A percentile compares a stretch with the other conserved stretches of the same genome.
Conservation (phyloP, 192 early-diverging fungal species). For the Dimargaris cristalligena region DNA sequence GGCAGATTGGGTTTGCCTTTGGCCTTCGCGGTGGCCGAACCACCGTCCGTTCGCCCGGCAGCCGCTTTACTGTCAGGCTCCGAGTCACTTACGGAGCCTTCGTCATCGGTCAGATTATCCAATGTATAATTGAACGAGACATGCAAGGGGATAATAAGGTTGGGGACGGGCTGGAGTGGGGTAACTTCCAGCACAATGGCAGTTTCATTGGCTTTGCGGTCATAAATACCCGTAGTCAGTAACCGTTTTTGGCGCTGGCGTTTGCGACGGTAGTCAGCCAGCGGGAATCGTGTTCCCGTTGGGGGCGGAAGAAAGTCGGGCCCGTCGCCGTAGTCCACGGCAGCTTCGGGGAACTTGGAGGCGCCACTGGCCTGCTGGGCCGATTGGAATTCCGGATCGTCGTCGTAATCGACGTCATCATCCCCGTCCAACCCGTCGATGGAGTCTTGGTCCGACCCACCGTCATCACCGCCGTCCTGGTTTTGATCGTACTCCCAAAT, state of each 20-base stretch:
- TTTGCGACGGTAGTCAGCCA: neutral
- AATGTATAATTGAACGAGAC: slow-evolving; percentile 19
- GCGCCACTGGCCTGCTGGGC: too few relatives aligned
- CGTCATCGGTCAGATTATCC: slow-evolving; percentile 3
- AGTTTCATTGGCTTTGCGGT: slow-evolving; percentile 23
- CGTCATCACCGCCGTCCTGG: slow-evolving; percentile 21
- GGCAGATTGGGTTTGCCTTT: too few relatives aligned
- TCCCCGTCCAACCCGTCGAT: neutral
- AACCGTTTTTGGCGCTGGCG: neutral
- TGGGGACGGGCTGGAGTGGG: slow-evolving; percentile 12
- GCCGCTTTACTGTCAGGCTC: slow-evolving; percentile 17
- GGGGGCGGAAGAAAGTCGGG: neutral
- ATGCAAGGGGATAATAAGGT: slow-evolving; percentile 19
- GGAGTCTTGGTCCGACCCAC: slow-evolving; percentile 8
- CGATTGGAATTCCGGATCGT: too few relatives aligned
- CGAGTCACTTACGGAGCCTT: neutral
- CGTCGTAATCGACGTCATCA: neutral
- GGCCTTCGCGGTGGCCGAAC: neutral
- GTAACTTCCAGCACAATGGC: slow-evolving; percentile 22
- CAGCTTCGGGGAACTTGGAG: too few relatives aligned
- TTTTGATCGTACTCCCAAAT: slow-evolving; percentile 64
- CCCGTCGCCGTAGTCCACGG: neutral
- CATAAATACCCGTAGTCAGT: slow-evolving; percentile 15
- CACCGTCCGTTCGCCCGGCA: slow-evolving; percentile 14
- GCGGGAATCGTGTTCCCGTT: too few relatives aligned